These are phyloP conservation scores for Dothideomycetes sp. DNA, from an alignment of 2,329 filamentous ascomycete genomes.

Conservation along the genomic window DNA sequence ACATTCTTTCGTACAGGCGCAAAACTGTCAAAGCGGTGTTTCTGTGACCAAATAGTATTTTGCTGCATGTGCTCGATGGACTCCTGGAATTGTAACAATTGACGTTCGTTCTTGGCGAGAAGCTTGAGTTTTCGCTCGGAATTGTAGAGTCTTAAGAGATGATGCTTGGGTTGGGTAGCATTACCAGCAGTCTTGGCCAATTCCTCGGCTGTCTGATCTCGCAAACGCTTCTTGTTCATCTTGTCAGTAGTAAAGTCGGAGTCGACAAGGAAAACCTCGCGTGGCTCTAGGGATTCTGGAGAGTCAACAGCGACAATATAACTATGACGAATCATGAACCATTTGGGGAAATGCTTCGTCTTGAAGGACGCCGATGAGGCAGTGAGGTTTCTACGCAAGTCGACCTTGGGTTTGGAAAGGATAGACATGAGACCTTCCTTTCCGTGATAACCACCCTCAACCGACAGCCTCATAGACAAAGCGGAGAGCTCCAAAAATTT, in stretches of 20 bases:
- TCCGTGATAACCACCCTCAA: constrained; percentile 93
- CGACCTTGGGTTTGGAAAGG: constrained; percentile 63
- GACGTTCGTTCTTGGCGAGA: constrained; percentile 80
- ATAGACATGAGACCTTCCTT: constrained; percentile 95
- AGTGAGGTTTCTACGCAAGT: constrained; percentile 19
- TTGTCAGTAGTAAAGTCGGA: constrained; percentile 74
- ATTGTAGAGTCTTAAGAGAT: constrained; percentile 79
- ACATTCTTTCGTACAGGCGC: constrained; percentile 79
- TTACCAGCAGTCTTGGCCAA: constrained; percentile 55
- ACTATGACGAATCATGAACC: constrained; percentile 96
- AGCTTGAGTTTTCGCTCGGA: constrained; percentile 88
- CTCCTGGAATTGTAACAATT: constrained; percentile 85
- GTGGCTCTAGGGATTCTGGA: constrained; percentile 96
- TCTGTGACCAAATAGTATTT: constrained; percentile 71
- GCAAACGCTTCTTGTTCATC: constrained; percentile 45
- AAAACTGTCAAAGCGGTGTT: constrained; percentile 86
- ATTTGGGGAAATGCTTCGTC: constrained; percentile 74
- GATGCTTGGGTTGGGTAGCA: constrained; percentile 59
- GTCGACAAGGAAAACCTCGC: constrained; percentile 97
- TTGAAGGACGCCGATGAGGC: constrained; percentile 5
- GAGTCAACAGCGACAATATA: constrained; percentile 98
- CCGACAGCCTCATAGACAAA: constrained; percentile 82
- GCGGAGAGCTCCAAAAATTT: constrained; percentile 94
- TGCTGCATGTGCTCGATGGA: constrained; percentile 80
- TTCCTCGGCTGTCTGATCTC: constrained; percentile 49